Evolutionary conservation across 208 protist genomes (phyloP).

Genomic region (Crithidia fasciculata): DNA sequence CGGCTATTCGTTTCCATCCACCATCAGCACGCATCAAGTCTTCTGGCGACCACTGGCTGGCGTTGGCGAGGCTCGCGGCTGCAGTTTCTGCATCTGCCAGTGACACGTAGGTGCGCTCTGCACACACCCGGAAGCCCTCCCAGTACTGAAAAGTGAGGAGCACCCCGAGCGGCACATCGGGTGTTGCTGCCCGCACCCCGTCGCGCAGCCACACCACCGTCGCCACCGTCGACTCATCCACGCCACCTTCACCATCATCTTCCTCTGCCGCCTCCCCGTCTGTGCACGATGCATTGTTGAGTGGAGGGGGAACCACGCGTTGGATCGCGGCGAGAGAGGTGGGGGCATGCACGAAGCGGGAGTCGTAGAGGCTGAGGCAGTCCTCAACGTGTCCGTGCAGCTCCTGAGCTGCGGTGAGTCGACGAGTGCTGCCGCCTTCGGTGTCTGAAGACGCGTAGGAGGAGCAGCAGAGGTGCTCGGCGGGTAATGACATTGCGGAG

Average conservation of each 20-base stretch:
- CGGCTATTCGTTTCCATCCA: slow-evolving; percentile 3
- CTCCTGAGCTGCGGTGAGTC: slow-evolving; percentile 43
- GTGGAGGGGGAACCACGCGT: not conserved
- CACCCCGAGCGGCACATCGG: slow-evolving; percentile 9
- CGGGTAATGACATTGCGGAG: too few relatives aligned
- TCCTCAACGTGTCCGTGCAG: slow-evolving; percentile 50
- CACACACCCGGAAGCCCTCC: slow-evolving; percentile 5
- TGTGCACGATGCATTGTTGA: not conserved
- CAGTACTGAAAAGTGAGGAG: slow-evolving; percentile 29
- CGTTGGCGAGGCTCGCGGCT: not conserved
- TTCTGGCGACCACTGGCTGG: too few relatives aligned
- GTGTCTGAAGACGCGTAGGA: slow-evolving; percentile 2
- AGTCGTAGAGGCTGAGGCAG: slow-evolving; percentile 46
- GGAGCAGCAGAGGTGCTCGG: too few relatives aligned
- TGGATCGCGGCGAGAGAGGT: slow-evolving; percentile 6
- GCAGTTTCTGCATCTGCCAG: slow-evolving; percentile 9
- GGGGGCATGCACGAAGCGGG: slow-evolving; percentile 16
- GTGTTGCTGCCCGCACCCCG: not conserved
- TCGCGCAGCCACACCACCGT: slow-evolving; percentile 17
- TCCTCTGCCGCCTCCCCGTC: too few relatives aligned
- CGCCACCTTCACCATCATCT: not conserved
- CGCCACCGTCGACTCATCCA: slow-evolving; percentile 13
- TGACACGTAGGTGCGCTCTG: slow-evolving; percentile 13
- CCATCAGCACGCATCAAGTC: not conserved
- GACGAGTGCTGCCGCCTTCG: not conserved